Conservation (phyloP, 371 early-diverging fungal genomes). For the Apophysomyces elegans region DNA sequence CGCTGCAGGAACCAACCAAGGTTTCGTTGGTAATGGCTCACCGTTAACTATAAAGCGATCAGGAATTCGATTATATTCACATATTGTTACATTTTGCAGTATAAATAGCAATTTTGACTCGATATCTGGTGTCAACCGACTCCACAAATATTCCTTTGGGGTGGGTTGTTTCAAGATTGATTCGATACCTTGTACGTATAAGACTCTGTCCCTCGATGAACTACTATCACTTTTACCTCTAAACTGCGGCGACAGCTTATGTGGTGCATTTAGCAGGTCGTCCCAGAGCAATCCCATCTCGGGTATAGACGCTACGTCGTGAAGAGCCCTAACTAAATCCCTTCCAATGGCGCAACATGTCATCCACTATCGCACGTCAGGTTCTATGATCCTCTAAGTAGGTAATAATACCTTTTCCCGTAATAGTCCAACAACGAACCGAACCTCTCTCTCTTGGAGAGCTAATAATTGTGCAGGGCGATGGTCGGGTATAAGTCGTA, state of each 20-base stretch:
- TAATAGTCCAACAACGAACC: slow-evolving; percentile 55
- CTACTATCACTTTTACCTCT: slow-evolving; percentile 35
- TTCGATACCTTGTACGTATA: slow-evolving; percentile 39
- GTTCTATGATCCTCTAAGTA: neutral
- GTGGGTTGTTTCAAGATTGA: slow-evolving; percentile 63
- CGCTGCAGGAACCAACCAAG: slow-evolving; percentile 72
- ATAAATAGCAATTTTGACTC: slow-evolving; percentile 72
- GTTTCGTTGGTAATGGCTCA: slow-evolving; percentile 58
- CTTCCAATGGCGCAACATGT: slow-evolving; percentile 72
- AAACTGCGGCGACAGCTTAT: slow-evolving; percentile 59
- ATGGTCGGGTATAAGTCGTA: slow-evolving; percentile 67
- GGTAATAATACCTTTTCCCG: slow-evolving; percentile 50
- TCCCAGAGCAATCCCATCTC: slow-evolving; percentile 68
- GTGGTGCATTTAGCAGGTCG: slow-evolving; percentile 59
- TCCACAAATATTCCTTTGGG: slow-evolving; percentile 62
- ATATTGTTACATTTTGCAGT: slow-evolving; percentile 58
- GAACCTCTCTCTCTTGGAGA: slow-evolving; percentile 61
- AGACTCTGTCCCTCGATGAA: neutral
- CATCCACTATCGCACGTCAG: slow-evolving; percentile 41
- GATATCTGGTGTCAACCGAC: slow-evolving; percentile 75
- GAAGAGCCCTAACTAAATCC: slow-evolving; percentile 72
- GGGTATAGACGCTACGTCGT: slow-evolving; percentile 63
- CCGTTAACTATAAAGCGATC: slow-evolving; percentile 43
- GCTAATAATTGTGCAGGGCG: slow-evolving; percentile 42
- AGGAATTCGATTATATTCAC: neutral